Percentiles rank a stretch among this genome's conserved stretches.
Conservation (phyloP, 2,329 filamentous ascomycete species). For the Meredithiella fracta region DNA sequence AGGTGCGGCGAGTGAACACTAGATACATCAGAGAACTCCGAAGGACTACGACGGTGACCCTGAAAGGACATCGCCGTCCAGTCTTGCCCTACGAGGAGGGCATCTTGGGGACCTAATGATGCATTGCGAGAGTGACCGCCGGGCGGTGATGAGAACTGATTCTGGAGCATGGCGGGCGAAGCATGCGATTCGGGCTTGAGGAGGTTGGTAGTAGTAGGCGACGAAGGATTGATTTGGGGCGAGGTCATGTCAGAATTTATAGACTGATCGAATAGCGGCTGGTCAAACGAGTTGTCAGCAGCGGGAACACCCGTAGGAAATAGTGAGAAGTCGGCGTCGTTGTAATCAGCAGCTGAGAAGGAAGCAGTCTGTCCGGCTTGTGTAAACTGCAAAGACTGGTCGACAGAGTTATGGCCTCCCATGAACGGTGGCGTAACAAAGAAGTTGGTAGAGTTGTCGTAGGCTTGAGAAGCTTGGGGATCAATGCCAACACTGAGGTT, state of each 20-base stretch:
- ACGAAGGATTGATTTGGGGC: slow-evolving; percentile 36
- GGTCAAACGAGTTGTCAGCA: slow-evolving; percentile 40
- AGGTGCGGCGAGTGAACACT: slow-evolving; percentile 76
- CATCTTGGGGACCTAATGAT: slow-evolving; percentile 41
- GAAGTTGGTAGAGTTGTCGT: slow-evolving; percentile 15
- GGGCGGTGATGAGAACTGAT: slow-evolving; percentile 36
- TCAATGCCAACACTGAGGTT: slow-evolving; percentile 44
- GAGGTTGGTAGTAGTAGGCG: slow-evolving; percentile 37
- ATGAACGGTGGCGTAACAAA: slow-evolving; percentile 26
- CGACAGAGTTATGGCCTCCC: slow-evolving; percentile 28
- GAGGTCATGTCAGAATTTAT: slow-evolving; percentile 36
- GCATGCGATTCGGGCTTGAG: slow-evolving; percentile 32
- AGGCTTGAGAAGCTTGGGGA: slow-evolving; percentile 16
- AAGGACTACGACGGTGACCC: slow-evolving; percentile 67
- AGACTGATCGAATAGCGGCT: slow-evolving; percentile 40
- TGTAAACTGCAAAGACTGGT: slow-evolving; percentile 26
- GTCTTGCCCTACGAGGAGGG: slow-evolving; percentile 38
- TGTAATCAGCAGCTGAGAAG: slow-evolving; percentile 23
- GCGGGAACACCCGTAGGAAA: slow-evolving; percentile 37
- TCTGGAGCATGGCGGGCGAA: slow-evolving; percentile 40
- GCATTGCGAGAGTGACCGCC: slow-evolving; percentile 37
- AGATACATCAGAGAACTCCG: slow-evolving; percentile 84
- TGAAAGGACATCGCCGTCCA: slow-evolving; percentile 51
- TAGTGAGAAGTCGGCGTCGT: slow-evolving; percentile 45
- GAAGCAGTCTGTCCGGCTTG: slow-evolving; percentile 24